phyloP scores from a whole-genome alignment of 441 rosid species.

The Macaranga tanarius region DNA sequence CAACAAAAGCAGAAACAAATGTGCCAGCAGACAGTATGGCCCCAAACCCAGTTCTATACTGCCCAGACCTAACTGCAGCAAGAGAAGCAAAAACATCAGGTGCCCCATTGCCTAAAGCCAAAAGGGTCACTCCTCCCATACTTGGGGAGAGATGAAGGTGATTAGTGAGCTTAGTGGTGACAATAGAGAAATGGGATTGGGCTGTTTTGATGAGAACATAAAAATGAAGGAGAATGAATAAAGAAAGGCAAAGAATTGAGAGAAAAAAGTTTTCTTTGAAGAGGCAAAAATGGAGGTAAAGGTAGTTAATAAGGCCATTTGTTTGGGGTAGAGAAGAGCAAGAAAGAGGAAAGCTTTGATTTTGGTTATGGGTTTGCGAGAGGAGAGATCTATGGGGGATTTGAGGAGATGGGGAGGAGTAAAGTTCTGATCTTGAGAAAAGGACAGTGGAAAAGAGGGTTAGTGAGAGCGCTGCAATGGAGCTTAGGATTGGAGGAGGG shows the following conservation, averaged over 20 bases:
- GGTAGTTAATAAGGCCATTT: slow-evolving; percentile 57
- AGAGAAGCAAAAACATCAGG: slow-evolving; percentile 91
- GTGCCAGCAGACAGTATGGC: slow-evolving; percentile 91
- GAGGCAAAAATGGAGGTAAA: slow-evolving; percentile 63
- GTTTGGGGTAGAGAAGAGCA: slow-evolving; percentile 40
- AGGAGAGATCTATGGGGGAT: slow-evolving; percentile 43
- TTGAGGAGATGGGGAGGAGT: slow-evolving; percentile 17
- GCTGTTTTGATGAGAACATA: slow-evolving; percentile 93
- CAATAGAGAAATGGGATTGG: slow-evolving; percentile 82
- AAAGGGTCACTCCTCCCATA: slow-evolving; percentile 90
- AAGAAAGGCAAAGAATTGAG: slow-evolving; percentile 56
- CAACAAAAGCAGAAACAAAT: slow-evolving; percentile 87
- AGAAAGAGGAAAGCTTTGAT: slow-evolving; percentile 23
- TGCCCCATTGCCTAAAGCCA: slow-evolving; percentile 93
- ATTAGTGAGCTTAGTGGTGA: slow-evolving; percentile 79
- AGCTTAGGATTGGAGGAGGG: slow-evolving; percentile 28
- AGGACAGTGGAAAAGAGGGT: slow-evolving; percentile 44
- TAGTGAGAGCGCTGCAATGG: slow-evolving; percentile 35
- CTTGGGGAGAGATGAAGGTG: slow-evolving; percentile 75
- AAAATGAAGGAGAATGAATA: slow-evolving; percentile 66
- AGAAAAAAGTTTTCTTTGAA: slow-evolving; percentile 41
- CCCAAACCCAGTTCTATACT: slow-evolving; percentile 85
- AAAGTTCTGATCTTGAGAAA: slow-evolving; percentile 29
- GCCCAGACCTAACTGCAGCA: slow-evolving; percentile 79
- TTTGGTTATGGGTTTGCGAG: slow-evolving; percentile 16